phyloP scores from a whole-genome alignment of 371 early-diverging fungal species.

The Lichtheimia ramosa region DNA sequence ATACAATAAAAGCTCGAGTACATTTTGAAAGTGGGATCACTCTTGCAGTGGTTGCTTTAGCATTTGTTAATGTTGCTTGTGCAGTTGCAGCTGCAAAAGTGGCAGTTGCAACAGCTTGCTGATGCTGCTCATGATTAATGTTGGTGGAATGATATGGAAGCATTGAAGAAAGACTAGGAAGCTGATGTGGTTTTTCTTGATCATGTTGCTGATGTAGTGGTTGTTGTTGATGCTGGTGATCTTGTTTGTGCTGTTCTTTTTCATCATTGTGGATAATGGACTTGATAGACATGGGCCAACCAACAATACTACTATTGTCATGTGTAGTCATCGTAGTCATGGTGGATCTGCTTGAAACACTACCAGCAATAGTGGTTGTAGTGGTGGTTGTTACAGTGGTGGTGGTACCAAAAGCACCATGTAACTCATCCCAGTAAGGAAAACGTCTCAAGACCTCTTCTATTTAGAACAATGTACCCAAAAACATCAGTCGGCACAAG shows the following conservation, averaged over 20 bases:
- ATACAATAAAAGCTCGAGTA: constrained; percentile 15
- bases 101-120: constrained; percentile 15
- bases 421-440: constrained; percentile 51
- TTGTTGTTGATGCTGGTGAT: too few species aligned
- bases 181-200: not conserved
- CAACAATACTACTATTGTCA: constrained; percentile 14
- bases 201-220: too few species aligned
- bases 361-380: not conserved
- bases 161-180: not conserved
- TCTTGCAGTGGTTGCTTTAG: constrained; percentile 14
- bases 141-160: not conserved
- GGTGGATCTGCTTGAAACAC: constrained; percentile 6
- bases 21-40: constrained; percentile 12
- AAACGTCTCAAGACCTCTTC: constrained; percentile 48
- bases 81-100: constrained; percentile 17
- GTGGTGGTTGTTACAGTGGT: constrained; percentile 10
- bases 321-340: constrained; percentile 12
- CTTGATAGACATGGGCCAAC: constrained; percentile 41
- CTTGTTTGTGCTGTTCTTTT: too few species aligned
- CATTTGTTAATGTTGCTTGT: constrained; percentile 10
- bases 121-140: constrained; percentile 4
- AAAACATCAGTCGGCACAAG: constrained; percentile 5
- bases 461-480: constrained; percentile 8
- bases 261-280: constrained; percentile 33
- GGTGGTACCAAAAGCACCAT: constrained; percentile 31